Base-by-base conservation (phyloP, 352 stramenopile species). In the Pythium rhizo-oryzae region DNA sequence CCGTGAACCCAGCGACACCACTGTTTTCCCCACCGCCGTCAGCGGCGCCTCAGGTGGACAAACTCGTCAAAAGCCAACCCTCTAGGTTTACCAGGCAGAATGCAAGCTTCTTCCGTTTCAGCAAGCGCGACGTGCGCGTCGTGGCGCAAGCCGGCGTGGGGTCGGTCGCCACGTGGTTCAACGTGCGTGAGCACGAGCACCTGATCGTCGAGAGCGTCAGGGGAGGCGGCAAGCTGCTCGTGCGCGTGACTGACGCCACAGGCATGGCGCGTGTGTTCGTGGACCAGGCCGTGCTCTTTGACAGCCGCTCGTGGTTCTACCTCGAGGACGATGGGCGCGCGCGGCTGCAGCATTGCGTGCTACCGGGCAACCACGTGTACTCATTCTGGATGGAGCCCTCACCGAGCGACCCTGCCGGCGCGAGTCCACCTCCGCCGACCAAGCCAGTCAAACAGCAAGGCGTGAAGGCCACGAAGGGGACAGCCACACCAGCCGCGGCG, bases 351-450 rank as follows among this genome's bases (percentile, higher is more conserved):
- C 74, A 82, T 8, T 77, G 69, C 8, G 21, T 83, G 11, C 51
- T 90, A 12, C 78, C 82, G 54, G 85, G 85, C 47, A 67, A 79
- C 50, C 75, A 88, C 55, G 70, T 87, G 12, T 93, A 93, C 62
- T 85, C 83, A 6, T 91, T 93, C 55, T 93, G 85, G 85, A 76
- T 87, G 33, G 74, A 89, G 57, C 61, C n/a, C n/a, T n/a, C 77
- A 24, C 8, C 41, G 2, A 8, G 41, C 41, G 41, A 47, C 41
- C 41, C 13, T 5, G 41, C 35, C 2, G 33, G 21, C 23, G 12
- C 39, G 0, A 67, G 51, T 37, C 51, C 24, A 61, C 49, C 46
- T 28, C 33, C 37, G 4, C 37, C 49, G 23, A 6, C 56, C 15
- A 41, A 53, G 12, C 35, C 30, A 15, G 19, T 18, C 1, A 51